phyloP scores from a whole-genome alignment of 805 yeast genomes.

The Phaffomyces antillensis region DNA sequence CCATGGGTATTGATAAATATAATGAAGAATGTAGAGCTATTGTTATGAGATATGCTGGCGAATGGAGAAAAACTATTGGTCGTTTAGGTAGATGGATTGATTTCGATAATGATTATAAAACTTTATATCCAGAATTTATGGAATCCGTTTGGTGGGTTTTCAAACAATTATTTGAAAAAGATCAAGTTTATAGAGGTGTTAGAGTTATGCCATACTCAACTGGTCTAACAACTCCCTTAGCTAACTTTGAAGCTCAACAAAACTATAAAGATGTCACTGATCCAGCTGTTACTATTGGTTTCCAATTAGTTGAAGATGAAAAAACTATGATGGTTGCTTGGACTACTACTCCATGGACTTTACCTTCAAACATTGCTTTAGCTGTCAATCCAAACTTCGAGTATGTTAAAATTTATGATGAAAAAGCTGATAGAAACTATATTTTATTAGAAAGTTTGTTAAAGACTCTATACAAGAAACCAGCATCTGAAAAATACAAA shows the following conservation, averaged over 20 bases:
- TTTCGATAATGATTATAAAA: conserved; percentile 96
- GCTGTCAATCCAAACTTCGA: conserved; percentile 90
- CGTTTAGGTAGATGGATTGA: conserved; percentile 99
- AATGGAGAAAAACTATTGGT: conserved; percentile 90
- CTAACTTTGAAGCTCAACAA: conserved; percentile 97
- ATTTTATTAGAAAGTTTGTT: conserved; percentile 80
- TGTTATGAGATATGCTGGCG: conserved; percentile 94
- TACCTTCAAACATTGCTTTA: conserved; percentile 88
- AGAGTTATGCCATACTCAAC: conserved; percentile 99
- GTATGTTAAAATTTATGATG: conserved; percentile 88
- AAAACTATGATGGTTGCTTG: conserved; percentile 87
- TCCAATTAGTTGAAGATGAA: conserved; percentile 74
- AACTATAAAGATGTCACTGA: conserved; percentile 96
- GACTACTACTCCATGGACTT: conserved; percentile 99
- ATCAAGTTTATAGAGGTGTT: conserved; percentile 87
- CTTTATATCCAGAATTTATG: conserved; percentile 93
- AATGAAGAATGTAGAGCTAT: conserved; percentile 92
- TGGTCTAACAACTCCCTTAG: conserved; percentile 92
- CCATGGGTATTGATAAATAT: conserved; percentile 89
- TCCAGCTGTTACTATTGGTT: conserved; percentile 92
- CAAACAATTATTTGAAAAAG: conserved; percentile 77
- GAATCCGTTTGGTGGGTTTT: conserved; percentile 99
- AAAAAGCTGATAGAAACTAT: conserved; percentile 72
- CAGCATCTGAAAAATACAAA: conserved; percentile 80
- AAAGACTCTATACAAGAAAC: conserved; percentile 87